Evolutionary conservation across 2,329 filamentous ascomycete species (phyloP).

Genomic region (Arthroderma uncinatum): DNA sequence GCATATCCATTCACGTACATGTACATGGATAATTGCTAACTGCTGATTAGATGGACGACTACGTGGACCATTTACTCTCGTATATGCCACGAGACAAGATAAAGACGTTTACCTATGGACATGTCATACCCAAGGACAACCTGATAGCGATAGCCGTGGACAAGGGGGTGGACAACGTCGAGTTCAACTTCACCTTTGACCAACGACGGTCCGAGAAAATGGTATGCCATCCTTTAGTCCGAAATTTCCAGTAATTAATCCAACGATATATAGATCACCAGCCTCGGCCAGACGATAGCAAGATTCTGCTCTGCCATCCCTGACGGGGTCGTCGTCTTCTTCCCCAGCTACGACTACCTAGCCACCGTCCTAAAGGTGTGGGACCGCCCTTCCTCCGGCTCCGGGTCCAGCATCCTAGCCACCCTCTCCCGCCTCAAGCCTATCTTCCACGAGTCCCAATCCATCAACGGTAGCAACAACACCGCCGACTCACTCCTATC

Average conservation of each 20-base stretch:
- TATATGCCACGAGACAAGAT: conserved; percentile 54
- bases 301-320: conserved; percentile 64
- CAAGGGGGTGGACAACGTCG: conserved; percentile 36
- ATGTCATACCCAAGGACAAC: conserved; percentile 77
- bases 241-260: background rate
- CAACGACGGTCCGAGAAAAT: conserved; percentile 58
- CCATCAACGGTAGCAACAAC: background rate
- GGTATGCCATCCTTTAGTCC: conserved; percentile 26
- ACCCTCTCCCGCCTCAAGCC: conserved; percentile 26
- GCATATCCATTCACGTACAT: conserved; percentile 11
- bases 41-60: conserved; percentile 60
- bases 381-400: conserved; percentile 34
- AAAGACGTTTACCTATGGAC: conserved; percentile 78
- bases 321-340: conserved; percentile 88
- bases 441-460: conserved; percentile 46
- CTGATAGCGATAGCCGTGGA: conserved; percentile 65
- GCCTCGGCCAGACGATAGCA: conserved; percentile 63
- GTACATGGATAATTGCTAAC: background rate
- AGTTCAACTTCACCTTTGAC: conserved; percentile 82
- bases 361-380: conserved; percentile 58
- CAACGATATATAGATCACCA: conserved; percentile 29
- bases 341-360: conserved; percentile 87
- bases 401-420: conserved; percentile 23
- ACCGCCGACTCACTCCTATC: conserved; percentile 57
- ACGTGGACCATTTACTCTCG: conserved; percentile 73